These are phyloP conservation scores for Phytophthora litchii DNA, from an alignment of 352 stramenopile genomes.

Conservation along the genomic window DNA sequence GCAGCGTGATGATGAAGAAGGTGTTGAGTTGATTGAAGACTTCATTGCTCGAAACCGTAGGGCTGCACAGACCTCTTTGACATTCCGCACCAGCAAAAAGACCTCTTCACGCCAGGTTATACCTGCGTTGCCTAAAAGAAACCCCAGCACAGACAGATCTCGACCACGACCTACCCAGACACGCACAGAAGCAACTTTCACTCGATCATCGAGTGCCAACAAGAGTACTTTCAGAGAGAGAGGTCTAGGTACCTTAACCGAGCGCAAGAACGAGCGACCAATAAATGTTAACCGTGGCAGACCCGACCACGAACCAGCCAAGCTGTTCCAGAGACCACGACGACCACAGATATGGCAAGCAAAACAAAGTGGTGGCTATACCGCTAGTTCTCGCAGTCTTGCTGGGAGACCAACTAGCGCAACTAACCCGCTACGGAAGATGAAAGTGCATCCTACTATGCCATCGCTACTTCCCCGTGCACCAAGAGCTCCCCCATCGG, in stretches of 20 bases:
- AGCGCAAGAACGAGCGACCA: slow-evolving; percentile 2
- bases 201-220: background rate
- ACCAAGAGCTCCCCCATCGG: slow-evolving; percentile 23
- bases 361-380: background rate
- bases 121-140: slow-evolving; percentile 9
- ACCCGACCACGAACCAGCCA: background rate
- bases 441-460: slow-evolving; percentile 25
- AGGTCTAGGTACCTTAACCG: background rate
- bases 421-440: slow-evolving; percentile 20
- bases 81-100: slow-evolving; percentile 20
- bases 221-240: slow-evolving; percentile 4
- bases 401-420: slow-evolving; percentile 11
- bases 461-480: slow-evolving; percentile 6
- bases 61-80: slow-evolving; percentile 13
- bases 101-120: background rate
- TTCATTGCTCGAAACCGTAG: slow-evolving; percentile 25
- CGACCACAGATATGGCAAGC: slow-evolving; percentile 20
- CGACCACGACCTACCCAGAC: slow-evolving; percentile 13
- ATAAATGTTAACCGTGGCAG: slow-evolving; percentile 3
- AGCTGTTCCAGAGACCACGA: slow-evolving; percentile 13
- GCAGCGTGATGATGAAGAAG: slow-evolving; percentile 50
- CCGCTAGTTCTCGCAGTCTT: background rate
- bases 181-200: background rate
- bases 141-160: slow-evolving; percentile 2
- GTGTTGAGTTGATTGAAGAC: slow-evolving; percentile 20